Evolutionary conservation across 495 filamentous ascomycete genomes (phyloP), one percentile per base, ranked within the genome.

Genomic region (Penicillium mononematosum): DNA sequence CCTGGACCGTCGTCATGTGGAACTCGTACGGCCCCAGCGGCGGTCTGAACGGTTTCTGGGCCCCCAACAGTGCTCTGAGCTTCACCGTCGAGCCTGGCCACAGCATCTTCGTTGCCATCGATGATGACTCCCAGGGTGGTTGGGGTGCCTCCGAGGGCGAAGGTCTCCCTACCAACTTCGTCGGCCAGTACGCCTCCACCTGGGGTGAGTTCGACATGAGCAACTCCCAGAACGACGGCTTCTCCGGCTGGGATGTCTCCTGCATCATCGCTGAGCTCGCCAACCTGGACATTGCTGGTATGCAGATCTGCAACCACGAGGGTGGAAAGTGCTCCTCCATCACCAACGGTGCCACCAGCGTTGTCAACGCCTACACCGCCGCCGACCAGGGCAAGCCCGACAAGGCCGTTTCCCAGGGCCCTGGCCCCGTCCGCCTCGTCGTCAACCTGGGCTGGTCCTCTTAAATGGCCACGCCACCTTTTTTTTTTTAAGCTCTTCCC

Each of bases 161-260:
- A 45, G 53, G 53, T 24, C 49, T 69, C 16, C 72, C 70, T 45
- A 61, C 46, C 31, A 68, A 63, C 50, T 14, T 60, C 11, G 72
- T 59, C 45, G 73, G 73, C 39, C 59, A 63, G 5, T 80, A 74
- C 43, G 68, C 71, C 8, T 75, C 69, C 64, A 78, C 77, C 47
- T 81, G 79, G 78, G 79, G 79, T 62, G 81, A 84, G 62, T 75
- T 82, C 55, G 77, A 80, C 69, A 82, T 87, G 56, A 66, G 71
- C 51, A 74, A 73, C 60, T 67, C 70, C 12, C 73, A 76, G 61
- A 81, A 79, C 67, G 65, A 73, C 51, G 65, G 72, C 44, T 70
- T 54, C 61, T 73, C 74, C 48, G 73, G 76, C 61, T 86, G 82
- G 73, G 80, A 84, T 59, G 75, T 85, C 41, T 76, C 76, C 41